Conservation (phyloP, 148 eudicot species). For the Drosera capensis region DNA sequence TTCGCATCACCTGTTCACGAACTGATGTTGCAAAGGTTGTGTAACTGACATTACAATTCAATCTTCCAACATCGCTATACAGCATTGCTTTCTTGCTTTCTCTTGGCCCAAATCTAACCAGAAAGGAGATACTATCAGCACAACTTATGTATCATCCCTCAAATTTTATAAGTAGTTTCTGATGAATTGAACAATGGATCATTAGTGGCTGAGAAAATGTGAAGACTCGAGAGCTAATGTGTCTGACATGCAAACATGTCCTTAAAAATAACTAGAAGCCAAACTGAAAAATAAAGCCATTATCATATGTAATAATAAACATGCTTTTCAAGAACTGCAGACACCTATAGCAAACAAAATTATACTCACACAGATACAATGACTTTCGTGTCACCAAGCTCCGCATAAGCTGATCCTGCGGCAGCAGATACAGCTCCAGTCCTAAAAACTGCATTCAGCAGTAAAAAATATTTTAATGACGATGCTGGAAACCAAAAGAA, state of each 20-base stretch:
- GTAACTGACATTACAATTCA: conserved; percentile 86
- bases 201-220: not conserved
- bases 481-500: not conserved
- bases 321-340: not conserved
- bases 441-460: conserved; percentile 42
- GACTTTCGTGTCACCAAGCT: conserved; percentile 89
- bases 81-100: conserved; percentile 92
- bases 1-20: conserved; percentile 57
- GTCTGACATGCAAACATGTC: too few relatives aligned
- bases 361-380: conserved; percentile 93
- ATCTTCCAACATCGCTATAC: conserved; percentile 73
- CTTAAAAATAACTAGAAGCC: too few relatives aligned
- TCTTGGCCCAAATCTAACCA: conserved; percentile 80
- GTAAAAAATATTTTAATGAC: not conserved
- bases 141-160: conserved; percentile 15
- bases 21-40: conserved; percentile 66
- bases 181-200: not conserved
- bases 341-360: not conserved
- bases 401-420: conserved; percentile 94
- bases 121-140: conserved; percentile 7
- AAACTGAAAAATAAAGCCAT: not conserved
- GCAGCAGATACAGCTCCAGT: conserved; percentile 86
- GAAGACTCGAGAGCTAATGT: too few relatives aligned
- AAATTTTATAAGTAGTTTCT: not conserved
- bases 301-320: not conserved